A percentile compares a stretch with the other conserved stretches of the same genome.
phyloP scores from a whole-genome alignment of 1,284 basidiomycete species.

The Ceratobasidium sp. region DNA sequence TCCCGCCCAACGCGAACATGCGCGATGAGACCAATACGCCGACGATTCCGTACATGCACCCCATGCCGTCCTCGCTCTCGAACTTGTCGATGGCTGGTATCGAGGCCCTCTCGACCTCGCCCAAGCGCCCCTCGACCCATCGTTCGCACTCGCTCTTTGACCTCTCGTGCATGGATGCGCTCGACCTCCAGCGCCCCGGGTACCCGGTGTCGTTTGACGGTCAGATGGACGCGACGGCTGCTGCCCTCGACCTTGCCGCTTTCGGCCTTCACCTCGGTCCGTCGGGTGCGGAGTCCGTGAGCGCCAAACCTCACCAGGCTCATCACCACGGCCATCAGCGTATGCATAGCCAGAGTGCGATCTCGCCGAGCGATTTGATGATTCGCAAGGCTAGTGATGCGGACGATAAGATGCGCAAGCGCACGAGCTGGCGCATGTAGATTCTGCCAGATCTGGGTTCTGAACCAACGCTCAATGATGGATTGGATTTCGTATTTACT shows the following conservation, averaged over 20 bases:
- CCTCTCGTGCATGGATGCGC: constrained; percentile 33
- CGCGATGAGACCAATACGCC: constrained; percentile 21
- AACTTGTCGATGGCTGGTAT: constrained; percentile 33
- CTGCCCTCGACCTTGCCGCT: constrained; percentile 25
- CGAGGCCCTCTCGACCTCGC: constrained; percentile 19
- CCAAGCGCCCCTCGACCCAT: constrained; percentile 12
- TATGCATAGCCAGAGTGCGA: constrained; percentile 7
- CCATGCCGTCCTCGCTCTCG: constrained; percentile 32
- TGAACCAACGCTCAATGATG: too few species aligned
- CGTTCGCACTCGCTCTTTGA: constrained; percentile 33
- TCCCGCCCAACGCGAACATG: constrained; percentile 5
- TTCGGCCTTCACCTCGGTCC: constrained; percentile 5
- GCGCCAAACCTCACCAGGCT: background rate
- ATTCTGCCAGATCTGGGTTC: background rate
- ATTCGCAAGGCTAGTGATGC: constrained; percentile 15
- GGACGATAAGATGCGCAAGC: constrained; percentile 32
- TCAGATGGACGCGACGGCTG: constrained; percentile 8
- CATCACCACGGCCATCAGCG: constrained; percentile 6
- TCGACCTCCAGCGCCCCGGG: constrained; percentile 28
- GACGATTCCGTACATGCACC: constrained; percentile 35
- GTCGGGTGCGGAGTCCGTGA: background rate
- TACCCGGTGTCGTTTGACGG: constrained; percentile 26
- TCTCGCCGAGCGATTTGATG: constrained; percentile 32
- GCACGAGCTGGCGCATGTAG: constrained; percentile 38
- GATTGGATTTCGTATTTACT: background rate